Evolutionary conservation across 2,329 filamentous ascomycete species (phyloP), one percentile per base, ranked within the genome.

Genomic region (Lomentospora prolificans): DNA sequence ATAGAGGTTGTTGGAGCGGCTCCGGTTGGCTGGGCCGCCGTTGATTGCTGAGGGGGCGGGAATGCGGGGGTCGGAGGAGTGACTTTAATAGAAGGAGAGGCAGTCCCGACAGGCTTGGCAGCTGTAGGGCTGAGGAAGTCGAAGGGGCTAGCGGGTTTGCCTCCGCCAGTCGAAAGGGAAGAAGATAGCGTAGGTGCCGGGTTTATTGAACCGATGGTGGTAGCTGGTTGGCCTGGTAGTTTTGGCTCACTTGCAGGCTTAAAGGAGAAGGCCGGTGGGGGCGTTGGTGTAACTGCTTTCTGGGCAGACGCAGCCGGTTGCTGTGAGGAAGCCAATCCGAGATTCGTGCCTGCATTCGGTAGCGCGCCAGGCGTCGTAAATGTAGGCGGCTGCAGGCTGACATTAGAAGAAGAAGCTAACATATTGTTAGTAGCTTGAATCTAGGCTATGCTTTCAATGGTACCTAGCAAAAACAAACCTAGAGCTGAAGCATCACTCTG

Each of bases 11-110:
- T 44, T 17, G 57, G 52, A 10, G 55, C 39, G 22, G 58, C 30
- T n/a, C n/a, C 30, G 30, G 30, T 33, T 33, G 30, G 12, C 30
- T 33, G 30, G 30, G 53, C 28, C 4, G 55, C 17, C 7, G 41
- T 17, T 4, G 50, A 24, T 19, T 55, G 19, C 17, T 27, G 44
- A 27, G 57, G n/a, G 4, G 54, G 39, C 3, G 58, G 44, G 48
- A 59, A 59, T 10, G 51, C 55, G 10, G 60, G 57, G 44, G 60
- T 60, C 9, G 57, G 54, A 8, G 58, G 58, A 14, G 57, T 60
- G 25, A 59, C 48, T 24, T 54, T 59, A 22, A 60, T 57, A 9
- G 57, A 50, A 10, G 60, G 57, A 12, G 50, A 31, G 10, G 55
- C 3, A 5, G 50, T 28, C 22, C 25, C 19, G 17, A n/a, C 22